Evolutionary conservation across 2,329 filamentous ascomycete species (phyloP), one percentile per base, ranked within the genome.

Genomic region (Scolecobasidium constrictum): DNA sequence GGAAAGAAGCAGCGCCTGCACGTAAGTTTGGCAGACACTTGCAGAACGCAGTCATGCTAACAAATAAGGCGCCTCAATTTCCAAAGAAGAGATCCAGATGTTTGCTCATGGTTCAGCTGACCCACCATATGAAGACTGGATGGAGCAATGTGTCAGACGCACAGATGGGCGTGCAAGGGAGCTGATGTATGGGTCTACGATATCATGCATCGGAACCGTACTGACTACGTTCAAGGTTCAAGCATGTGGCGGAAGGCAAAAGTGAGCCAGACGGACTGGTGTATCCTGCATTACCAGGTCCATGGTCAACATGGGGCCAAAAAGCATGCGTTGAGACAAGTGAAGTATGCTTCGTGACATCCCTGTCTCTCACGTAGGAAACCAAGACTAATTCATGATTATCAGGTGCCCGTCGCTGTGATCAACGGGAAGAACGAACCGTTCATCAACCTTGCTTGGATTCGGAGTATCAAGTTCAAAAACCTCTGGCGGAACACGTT

Each of bases 401-500:
- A 31, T n/a, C 26, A 50, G 15, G 50, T 54, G 36, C 31, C 51
- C 9, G 31, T 54, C 19, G 56, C 49, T 5, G 56, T 60, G 3
- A 51, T 59, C 6, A 58, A 59, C 45, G 56, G 57, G 1, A 49
- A 22, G 3, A 47, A 50, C 2, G 57, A 59, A 36, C 55, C 53
- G 26, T 59, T 51, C 44, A 49, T 61, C 5, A 50, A 57, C 34
- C 33, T 61, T 28, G 56, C 54, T 3, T 61, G 55, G 43, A n/a
- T 59, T 23, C 52, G 58, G 19, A 46, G 17, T 16, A 48, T 59
- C 9, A 43, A 46, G 33, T 59, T 51, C 49, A 49, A 40, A 42
- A 54, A 45, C 12, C 39, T 59, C 21, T 58, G 56, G 56, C 49
- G 47, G 37, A 52, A 51, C 2, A 46, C 52, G 46, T 55, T 51